Evolutionary conservation across 139 green algal genomes (phyloP), one percentile per base, ranked within the genome.

Genomic region (Spirogloea muscicola): DNA sequence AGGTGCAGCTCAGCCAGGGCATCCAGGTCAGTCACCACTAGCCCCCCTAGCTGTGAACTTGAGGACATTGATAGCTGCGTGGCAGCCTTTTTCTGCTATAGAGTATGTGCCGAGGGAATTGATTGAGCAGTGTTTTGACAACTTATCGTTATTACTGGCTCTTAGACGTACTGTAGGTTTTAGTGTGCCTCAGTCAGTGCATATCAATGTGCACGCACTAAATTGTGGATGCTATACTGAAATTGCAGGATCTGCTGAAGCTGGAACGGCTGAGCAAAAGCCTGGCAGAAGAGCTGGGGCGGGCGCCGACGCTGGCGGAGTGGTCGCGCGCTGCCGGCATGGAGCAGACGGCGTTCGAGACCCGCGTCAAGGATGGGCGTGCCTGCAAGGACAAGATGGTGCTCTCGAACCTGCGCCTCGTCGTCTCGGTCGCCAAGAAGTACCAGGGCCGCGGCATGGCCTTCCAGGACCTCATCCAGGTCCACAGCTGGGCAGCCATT

Each of bases 331-430:
- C 79, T n/a, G 66, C 77, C 5, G 82, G 71, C 38, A 52, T 86
- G 70, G 68, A 65, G 36, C 46, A 61, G 2, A 48, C 34, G 43
- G 63, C 25, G 33, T n/a, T 91, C 36, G 43, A 62, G 58, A 3
- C 68, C 38, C 43, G 68, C 7, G 69, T 91, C 46, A 27, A 69
- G 13, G 77, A 81, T 1, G 87, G 89, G 13, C 57, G 87, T 40
- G 60, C 74, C 27, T 89, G 90, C 48, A 93, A 91, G 68, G 75
- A 88, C 52, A 38, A 85, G 41, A 96, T 99, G 91, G 76, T 98
- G 27, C 76, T 85, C 44, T 83, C 84, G 74, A 99, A 99, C 87
- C 88, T 94, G 77, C 86, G 93, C 42, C 81, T 99, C 68, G 95
- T 99, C 10, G 84, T 95, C 41, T 89, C 84, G 33, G 88, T 98